These are phyloP conservation scores for Chrysosporium queenslandicum DNA, from an alignment of 2,329 filamentous ascomycete species.

Conservation along the genomic window DNA sequence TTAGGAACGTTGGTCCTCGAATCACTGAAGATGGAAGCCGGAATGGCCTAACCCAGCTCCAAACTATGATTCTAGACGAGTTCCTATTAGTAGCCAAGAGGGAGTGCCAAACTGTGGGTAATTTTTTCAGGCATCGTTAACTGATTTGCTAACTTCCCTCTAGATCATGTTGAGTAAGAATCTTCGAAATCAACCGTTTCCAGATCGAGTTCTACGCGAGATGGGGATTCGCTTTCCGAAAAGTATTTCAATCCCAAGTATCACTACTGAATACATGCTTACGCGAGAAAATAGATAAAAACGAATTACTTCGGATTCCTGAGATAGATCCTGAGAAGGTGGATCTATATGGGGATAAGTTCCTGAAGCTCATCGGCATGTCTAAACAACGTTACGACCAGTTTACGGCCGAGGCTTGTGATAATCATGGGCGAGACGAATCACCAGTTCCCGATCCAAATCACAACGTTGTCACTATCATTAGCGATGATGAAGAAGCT, in stretches of 20 bases:
- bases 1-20: slow-evolving; percentile 34
- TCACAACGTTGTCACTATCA: slow-evolving; percentile 39
- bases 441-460: slow-evolving; percentile 35
- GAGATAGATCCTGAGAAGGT: slow-evolving; percentile 39
- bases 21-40: slow-evolving; percentile 39
- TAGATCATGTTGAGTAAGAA: slow-evolving; percentile 37
- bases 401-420: slow-evolving; percentile 35
- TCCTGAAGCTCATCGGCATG: slow-evolving; percentile 35
- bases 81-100: slow-evolving; percentile 39
- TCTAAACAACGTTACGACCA: slow-evolving; percentile 35
- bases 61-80: slow-evolving; percentile 39
- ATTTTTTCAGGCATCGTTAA: neutral
- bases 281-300: slow-evolving; percentile 23
- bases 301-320: slow-evolving; percentile 32
- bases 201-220: slow-evolving; percentile 38
- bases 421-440: slow-evolving; percentile 37
- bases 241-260: slow-evolving; percentile 22
- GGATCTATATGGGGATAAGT: slow-evolving; percentile 34
- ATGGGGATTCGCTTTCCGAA: slow-evolving; percentile 41
- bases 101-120: slow-evolving; percentile 34
- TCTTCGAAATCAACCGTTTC: slow-evolving; percentile 39
- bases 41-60: slow-evolving; percentile 34
- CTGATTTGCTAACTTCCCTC: neutral
- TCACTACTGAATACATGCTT: neutral
- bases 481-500: slow-evolving; percentile 33